phyloP scores from a whole-genome alignment of 495 filamentous ascomycete genomes.

The Hypoxylon trugodes region DNA sequence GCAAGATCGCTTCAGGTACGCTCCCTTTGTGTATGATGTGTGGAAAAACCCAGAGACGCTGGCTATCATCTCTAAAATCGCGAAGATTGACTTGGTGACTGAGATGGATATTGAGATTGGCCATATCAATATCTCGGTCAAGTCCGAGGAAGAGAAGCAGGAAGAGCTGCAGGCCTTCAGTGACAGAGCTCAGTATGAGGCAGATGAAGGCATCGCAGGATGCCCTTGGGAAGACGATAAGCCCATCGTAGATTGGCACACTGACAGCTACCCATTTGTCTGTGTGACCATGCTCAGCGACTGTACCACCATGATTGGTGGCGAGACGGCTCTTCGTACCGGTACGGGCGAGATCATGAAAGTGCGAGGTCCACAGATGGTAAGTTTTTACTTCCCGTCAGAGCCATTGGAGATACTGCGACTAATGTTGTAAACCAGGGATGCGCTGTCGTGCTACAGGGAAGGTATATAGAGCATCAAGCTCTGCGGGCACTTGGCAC shows the following conservation, averaged over 20 bases:
- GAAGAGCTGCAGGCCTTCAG: slow-evolving; percentile 37
- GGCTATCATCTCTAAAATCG: slow-evolving; percentile 70
- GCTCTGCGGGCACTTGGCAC: slow-evolving; percentile 70
- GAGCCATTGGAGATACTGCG: background rate
- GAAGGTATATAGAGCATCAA: slow-evolving; percentile 75
- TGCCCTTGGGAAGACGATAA: slow-evolving; percentile 66
- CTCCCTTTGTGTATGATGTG: slow-evolving; percentile 72
- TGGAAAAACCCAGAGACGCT: slow-evolving; percentile 74
- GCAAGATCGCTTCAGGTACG: slow-evolving; percentile 26
- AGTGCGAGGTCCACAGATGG: slow-evolving; percentile 73
- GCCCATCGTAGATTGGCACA: slow-evolving; percentile 75
- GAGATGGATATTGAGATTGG: slow-evolving; percentile 78
- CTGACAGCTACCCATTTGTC: slow-evolving; percentile 78
- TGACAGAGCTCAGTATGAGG: slow-evolving; percentile 53
- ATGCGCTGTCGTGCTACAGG: slow-evolving; percentile 73
- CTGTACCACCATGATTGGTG: slow-evolving; percentile 73
- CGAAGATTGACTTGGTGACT: slow-evolving; percentile 76
- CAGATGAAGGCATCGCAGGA: slow-evolving; percentile 42
- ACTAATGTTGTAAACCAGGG: slow-evolving; percentile 55
- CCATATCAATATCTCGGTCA: slow-evolving; percentile 74
- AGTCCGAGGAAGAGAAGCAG: slow-evolving; percentile 58
- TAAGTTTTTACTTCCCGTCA: slow-evolving; percentile 42
- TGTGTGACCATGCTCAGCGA: slow-evolving; percentile 82
- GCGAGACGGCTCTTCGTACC: slow-evolving; percentile 73
- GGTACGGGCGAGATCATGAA: slow-evolving; percentile 70